These are phyloP conservation scores for Penicillium parvum DNA, from an alignment of 495 filamentous ascomycete genomes.

Conservation along the genomic window DNA sequence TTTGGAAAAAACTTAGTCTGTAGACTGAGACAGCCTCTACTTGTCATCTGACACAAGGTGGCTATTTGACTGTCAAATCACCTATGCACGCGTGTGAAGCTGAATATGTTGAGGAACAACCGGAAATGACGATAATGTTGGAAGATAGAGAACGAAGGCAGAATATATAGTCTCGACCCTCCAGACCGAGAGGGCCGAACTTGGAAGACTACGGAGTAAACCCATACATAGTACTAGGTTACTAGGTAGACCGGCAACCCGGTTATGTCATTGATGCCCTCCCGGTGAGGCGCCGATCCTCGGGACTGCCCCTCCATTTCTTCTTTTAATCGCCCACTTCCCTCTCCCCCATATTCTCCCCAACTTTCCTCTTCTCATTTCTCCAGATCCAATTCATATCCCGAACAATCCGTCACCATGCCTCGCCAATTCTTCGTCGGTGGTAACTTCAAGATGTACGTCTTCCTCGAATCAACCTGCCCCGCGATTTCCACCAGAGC, in stretches of 20 bases:
- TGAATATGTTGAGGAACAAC: too few species aligned
- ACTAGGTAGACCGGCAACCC: background rate
- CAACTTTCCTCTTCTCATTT: constrained; percentile 13
- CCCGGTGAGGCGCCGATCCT: constrained; percentile 8
- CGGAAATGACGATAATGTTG: too few species aligned
- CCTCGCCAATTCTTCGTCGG: constrained; percentile 98
- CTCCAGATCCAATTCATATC: constrained; percentile 4
- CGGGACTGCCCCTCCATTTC: constrained; percentile 25
- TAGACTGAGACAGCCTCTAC: too few species aligned
- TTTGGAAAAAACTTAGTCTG: too few species aligned
- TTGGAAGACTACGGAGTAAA: background rate
- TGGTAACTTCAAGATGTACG: constrained; percentile 98
- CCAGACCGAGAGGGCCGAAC: too few species aligned
- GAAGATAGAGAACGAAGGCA: too few species aligned
- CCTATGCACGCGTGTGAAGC: too few species aligned
- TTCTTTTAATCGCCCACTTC: constrained; percentile 10
- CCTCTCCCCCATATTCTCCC: constrained; percentile 1
- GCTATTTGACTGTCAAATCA: too few species aligned
- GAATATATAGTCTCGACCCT: too few species aligned
- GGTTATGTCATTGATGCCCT: constrained; percentile 16
- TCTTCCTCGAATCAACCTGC: constrained; percentile 13
- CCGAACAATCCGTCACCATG: constrained; percentile 50
- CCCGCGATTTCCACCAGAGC: constrained; percentile 17
- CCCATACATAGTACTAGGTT: too few species aligned
- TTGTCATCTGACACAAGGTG: too few species aligned